phyloP scores from a whole-genome alignment of 805 yeast species.

The Candida anglica region DNA sequence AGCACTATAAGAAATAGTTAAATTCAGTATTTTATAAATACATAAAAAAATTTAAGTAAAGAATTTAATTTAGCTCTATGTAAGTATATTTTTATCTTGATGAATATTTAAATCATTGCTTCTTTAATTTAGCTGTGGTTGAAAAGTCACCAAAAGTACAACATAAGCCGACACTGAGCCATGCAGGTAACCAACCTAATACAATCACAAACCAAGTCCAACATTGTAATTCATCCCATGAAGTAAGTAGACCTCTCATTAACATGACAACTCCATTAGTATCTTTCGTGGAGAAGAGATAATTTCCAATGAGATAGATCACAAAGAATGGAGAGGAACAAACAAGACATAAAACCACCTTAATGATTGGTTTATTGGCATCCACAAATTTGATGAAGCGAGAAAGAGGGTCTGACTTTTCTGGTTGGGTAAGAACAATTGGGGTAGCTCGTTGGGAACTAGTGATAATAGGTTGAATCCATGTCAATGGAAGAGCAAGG shows the following conservation, averaged over 20 bases:
- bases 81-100: constrained; percentile 1
- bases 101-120: neutral
- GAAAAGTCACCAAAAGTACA: constrained; percentile 26
- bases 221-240: constrained; percentile 67
- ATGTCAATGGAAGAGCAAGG: constrained; percentile 70
- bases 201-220: constrained; percentile 83
- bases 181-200: constrained; percentile 79
- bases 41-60: neutral
- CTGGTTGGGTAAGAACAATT: constrained; percentile 9
- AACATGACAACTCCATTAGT: constrained; percentile 31
- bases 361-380: constrained; percentile 10
- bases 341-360: constrained; percentile 32
- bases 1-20: constrained; percentile 38
- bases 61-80: neutral
- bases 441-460: constrained; percentile 8
- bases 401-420: constrained; percentile 8
- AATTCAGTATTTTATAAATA: neutral
- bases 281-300: constrained; percentile 11
- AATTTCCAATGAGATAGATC: constrained; percentile 21
- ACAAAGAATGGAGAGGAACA: constrained; percentile 51
- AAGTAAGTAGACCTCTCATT: constrained; percentile 50
- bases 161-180: constrained; percentile 46
- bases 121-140: neutral
- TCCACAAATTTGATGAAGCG: constrained; percentile 3
- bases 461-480: constrained; percentile 40